A percentile compares a stretch with the other conserved stretches of the same genome.
phyloP scores from a whole-genome alignment of 225 moss, liverwort and hornwort genomes.

The Sphagnum contortum region DNA sequence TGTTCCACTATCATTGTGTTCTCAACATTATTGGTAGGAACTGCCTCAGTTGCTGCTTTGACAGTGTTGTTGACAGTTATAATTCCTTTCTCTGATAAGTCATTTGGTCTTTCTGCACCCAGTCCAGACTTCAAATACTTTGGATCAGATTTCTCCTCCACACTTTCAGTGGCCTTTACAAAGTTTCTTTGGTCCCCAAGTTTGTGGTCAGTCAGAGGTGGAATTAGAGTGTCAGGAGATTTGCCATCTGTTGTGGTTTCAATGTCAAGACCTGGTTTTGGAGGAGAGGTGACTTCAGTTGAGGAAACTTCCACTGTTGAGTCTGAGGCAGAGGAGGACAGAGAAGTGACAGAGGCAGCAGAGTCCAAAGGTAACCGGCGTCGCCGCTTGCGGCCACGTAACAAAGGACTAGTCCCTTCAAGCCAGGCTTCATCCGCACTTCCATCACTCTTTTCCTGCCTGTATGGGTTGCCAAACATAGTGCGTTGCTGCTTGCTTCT shows the following conservation, averaged over 20 bases:
- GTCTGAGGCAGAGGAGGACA: slow-evolving; percentile 66
- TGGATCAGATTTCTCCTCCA: slow-evolving; percentile 20
- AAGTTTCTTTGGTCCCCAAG: no score
- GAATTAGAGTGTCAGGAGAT: slow-evolving; percentile 6
- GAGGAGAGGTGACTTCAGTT: slow-evolving; percentile 80
- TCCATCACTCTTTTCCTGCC: slow-evolving; percentile 96
- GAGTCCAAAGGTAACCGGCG: slow-evolving; percentile 43
- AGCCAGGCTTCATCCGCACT: slow-evolving; percentile 99
- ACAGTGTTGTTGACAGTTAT: slow-evolving; percentile 24
- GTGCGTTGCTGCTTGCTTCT: slow-evolving; percentile 88
- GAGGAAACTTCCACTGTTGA: slow-evolving; percentile 54
- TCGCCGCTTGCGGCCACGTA: slow-evolving; percentile 67
- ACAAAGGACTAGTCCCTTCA: slow-evolving; percentile 78
- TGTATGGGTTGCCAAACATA: slow-evolving; percentile 97
- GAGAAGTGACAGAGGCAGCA: slow-evolving; percentile 51
- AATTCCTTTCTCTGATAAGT: slow-evolving; percentile 24
- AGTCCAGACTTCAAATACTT: no score
- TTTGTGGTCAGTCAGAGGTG: no score
- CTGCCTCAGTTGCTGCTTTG: slow-evolving; percentile 29
- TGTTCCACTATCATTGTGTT: slow-evolving; percentile 31
- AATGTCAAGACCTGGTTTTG: slow-evolving; percentile 30
- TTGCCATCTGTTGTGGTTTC: slow-evolving; percentile 22
- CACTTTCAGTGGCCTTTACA: slow-evolving; percentile 9
- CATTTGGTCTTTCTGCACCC: no score
- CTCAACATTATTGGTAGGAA: slow-evolving; percentile 22